Base-by-base conservation (phyloP, 1,284 basidiomycete species). In the Irpex sp. region DNA sequence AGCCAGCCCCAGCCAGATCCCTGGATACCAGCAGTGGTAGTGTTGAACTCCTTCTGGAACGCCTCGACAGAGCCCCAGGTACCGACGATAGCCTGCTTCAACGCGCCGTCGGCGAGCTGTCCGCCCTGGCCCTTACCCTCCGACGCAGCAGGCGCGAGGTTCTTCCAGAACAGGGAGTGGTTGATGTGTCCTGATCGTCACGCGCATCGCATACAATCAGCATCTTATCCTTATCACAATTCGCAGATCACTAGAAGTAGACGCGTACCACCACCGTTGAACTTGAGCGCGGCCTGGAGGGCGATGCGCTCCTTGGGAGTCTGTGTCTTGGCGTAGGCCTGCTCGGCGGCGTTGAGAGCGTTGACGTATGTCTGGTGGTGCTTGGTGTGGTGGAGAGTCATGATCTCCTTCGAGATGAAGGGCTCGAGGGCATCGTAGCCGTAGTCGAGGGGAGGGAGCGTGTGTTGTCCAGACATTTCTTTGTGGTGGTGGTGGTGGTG, bases 111-210 rank as follows among this genome's bases (percentile, higher is more conserved):
- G 64, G 77, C 69, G 58, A 95, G 80, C 72, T 85, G 87, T 59
- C 90, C 90, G 69, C 92, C 88, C 66, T 85, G 75, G 49, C 76
- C 81, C 68, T 75, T 77, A 31, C 73, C 77, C 69, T 75, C 74
- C 31, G 79, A 80, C 35, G 79, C 78, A 19, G 89, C 82, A 1
- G 94, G 84, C 3, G 85, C 90, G 68, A 98, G 87, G 81, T 97
- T 98, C 79, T 91, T 95, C 97, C 97, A 99, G 85, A 99, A 99
- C 61, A 99, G 85, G 51, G 95, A 89, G 76, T 95, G 94, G 78
- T 95, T 95, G 75, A 94, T 92, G 72, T 94, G 92, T 5, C 92
- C 90, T 92, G 65, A 33, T 33, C 31, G 31, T 33, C 31, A 6
- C 21, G 1, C 21, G 21, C 21, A 26, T 26, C 3, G n/a, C 31